Conservation (phyloP, 108 stramenopile species). For the Cyclotella baltica region DNA sequence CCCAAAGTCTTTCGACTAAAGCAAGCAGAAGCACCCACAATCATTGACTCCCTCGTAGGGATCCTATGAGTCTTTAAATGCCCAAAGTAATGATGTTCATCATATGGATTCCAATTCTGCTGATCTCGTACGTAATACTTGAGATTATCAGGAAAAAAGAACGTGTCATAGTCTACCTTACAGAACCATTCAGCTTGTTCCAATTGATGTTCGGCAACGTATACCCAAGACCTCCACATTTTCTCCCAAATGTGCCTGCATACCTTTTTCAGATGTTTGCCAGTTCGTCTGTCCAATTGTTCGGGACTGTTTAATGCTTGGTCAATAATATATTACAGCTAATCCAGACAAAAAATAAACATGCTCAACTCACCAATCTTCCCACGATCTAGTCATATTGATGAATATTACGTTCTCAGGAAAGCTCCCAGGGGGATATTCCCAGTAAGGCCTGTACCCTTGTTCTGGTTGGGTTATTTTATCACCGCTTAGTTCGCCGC, state of each 20-base stretch:
- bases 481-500: conserved; percentile 33
- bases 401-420: conserved; percentile 51
- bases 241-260: conserved; percentile 62
- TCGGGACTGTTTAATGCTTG: no score
- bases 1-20: conserved; percentile 51
- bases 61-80: conserved; percentile 44
- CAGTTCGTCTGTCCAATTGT: neutral
- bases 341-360: no score
- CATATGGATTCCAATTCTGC: conserved; percentile 44
- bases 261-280: conserved; percentile 35
- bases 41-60: conserved; percentile 39
- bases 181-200: conserved; percentile 57
- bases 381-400: conserved; percentile 55
- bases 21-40: conserved; percentile 49
- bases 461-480: conserved; percentile 35
- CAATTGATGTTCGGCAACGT: conserved; percentile 48
- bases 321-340: no score
- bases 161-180: conserved; percentile 59
- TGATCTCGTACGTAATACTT: conserved; percentile 43
- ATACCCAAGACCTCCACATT: conserved; percentile 57
- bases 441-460: conserved; percentile 43
- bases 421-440: conserved; percentile 45
- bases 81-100: conserved; percentile 56
- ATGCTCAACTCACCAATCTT: no score
- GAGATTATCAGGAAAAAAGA: conserved; percentile 59